Evolutionary conservation across 192 early-diverging fungal genomes (phyloP), one percentile per base, ranked within the genome.

Genomic region (Geosiphon pyriformis): DNA sequence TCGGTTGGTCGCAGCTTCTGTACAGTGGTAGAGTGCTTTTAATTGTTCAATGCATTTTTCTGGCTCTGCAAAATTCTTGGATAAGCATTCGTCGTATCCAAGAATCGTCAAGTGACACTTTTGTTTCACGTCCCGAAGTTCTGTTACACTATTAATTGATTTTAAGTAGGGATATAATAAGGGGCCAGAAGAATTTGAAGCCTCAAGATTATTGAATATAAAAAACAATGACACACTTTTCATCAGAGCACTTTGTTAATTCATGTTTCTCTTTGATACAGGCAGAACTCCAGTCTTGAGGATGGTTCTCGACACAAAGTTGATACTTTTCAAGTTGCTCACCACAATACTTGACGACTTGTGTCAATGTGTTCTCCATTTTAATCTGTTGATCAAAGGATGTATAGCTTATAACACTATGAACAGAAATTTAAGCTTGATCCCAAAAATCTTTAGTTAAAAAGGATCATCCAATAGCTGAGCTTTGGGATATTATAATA

Each of bases 261-360:
- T 58, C 67, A 1, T 20, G 22, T 17, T 30, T 42, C 29, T 35
- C 23, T 35, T 59, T 42, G 17, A 42, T 11, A 51, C 67, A 69
- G 11, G 56, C 12, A 27, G 23, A 15, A 0, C 52, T 20, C 67
- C 67, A 69, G 26, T 63, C 37, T 11, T 69, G 27, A 12, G 29
- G 29, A 51, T 69, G 27, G 2, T 37, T 52, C 32, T 69, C 61
- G 12, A 69, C 33, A 37, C 67, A 69, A n/a, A 26, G 46, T 8
- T 37, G 59, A 46, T 69, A 69, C 0, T 29, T 0, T 4, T 42
- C 25, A 25, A 69, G 59, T 51, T 64, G 67, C 12, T 25, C 4
- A n/a, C 67, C 50, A 34, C 67, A 69, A 61, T 69, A 49, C 32
- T 69, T 69, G 30, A 61, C 57, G 10, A 69, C 67, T 33, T 69